Evolutionary conservation across 2,329 filamentous ascomycete genomes (phyloP), one percentile per base, ranked within the genome.

Genomic region (Cladosporium sp.): DNA sequence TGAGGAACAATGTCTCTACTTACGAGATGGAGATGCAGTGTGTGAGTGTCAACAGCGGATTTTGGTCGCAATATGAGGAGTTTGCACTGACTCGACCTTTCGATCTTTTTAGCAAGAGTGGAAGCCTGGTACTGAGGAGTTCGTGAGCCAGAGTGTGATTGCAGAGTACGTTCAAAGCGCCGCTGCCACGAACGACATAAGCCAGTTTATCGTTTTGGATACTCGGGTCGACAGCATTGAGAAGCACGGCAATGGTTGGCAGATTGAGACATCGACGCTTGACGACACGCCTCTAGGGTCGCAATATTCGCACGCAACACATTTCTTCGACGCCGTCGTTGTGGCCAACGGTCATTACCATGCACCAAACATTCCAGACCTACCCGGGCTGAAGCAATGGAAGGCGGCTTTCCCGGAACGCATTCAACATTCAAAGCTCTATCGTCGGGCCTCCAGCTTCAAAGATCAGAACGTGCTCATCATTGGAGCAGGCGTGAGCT

Each of bases 111-210:
- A 45, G 42, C 77, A 77, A 53, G 60, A 67, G 5, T 90, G 86
- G 80, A 83, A 84, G 0, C 70, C 78, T 5, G 82, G 80, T 0
- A 88, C 84, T 0, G 78, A 79, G 2, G 81, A 84, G 15, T 83
- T 82, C 59, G 81, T 86, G 4, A 78, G 73, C 2, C 86, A 88
- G 58, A 65, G 71, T 15, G 75, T 80, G 0, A 71, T 89, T 8
- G 79, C 80, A 34, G 72, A 79, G 1, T 89, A 89, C 63, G 80
- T 89, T 4, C 80, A 85, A 59, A 76, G 79, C n/a, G 80, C 85
- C 0, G 80, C 85, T 0, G 61, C 62, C 0, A 70, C 75, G 1
- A 76, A 79, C 1, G 79, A 78, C 0, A 79, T 87, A 0, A 69
- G 82, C 2, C 68, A 74, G 0, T 65, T 76, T 8, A 83, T 83